These are phyloP conservation scores for Fraxinus nigra DNA, from an alignment of 305 asterid genomes.

Conservation along the genomic window DNA sequence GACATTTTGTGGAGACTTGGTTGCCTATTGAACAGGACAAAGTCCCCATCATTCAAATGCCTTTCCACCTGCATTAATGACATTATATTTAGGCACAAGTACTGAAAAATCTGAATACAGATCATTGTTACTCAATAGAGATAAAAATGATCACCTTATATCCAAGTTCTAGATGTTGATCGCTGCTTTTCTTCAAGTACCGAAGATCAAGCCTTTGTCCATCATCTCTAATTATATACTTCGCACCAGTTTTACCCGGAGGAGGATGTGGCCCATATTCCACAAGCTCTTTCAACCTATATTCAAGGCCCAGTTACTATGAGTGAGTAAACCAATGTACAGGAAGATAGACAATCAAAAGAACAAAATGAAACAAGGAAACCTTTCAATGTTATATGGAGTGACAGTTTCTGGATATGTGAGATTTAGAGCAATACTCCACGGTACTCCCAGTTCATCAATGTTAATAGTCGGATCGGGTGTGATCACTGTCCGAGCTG, in stretches of 20 bases:
- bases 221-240: conserved; percentile 93
- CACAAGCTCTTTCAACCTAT: conserved; percentile 94
- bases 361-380: conserved; percentile 10
- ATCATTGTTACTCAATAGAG: conserved; percentile 5
- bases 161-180: conserved; percentile 92
- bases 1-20: conserved; percentile 99
- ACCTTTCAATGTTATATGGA: conserved; percentile 97
- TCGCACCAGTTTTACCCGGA: conserved; percentile 99
- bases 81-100: conserved; percentile 19
- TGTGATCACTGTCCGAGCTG: conserved; percentile 98
- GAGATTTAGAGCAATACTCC: conserved; percentile 97
- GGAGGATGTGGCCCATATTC: conserved; percentile 99
- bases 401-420: conserved; percentile 99
- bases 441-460: conserved; percentile 93
- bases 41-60: conserved; percentile 97
- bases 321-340: conserved; percentile 17
- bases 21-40: conserved; percentile 91
- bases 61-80: conserved; percentile 81
- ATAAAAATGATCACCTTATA: conserved; percentile 55
- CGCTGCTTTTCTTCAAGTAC: conserved; percentile 95
- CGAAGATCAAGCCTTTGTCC: conserved; percentile 99
- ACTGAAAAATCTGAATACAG: conserved; percentile 12
- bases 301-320: conserved; percentile 19
- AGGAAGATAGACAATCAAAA: not conserved
- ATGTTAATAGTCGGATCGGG: conserved; percentile 98